Base-by-base conservation (phyloP, 352 stramenopile genomes). In the Aphanomyces astaci region DNA sequence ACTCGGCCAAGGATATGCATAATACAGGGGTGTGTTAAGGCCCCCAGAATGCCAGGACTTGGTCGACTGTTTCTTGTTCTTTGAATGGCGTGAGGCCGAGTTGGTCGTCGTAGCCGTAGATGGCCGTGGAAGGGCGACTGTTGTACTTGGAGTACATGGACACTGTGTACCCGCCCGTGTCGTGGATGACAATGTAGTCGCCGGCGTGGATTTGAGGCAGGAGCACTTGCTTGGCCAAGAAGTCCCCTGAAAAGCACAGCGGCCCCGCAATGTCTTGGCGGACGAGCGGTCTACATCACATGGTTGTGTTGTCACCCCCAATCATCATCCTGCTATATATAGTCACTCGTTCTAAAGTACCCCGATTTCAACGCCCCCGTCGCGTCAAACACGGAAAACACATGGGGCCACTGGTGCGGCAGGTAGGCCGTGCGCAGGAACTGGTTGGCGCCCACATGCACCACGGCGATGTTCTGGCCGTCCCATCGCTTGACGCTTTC, bases 231-330 rank as follows among this genome's bases (percentile, higher is more conserved):
- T 87, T 87, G 31, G 80, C 87, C 11, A 98, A 66, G 54, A 97
- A 88, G 66, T 98, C 92, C 2, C 92, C 92, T 10, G 87, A 91
- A 62, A 98, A 98, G 71, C 92, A 98, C 9, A 98, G 80, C 24
- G 92, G 92, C 0, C 92, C 92, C 0, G 89, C 92, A 49, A 98
- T 88, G 56, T 97, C 85, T 63, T 94, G 84, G 63, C 71, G 76
- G 4, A 90, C 39, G 52, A 84, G 86, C 36, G 52, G 27, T n/a
- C 60, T 68, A 48, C 39, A 43, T 24, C 24, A 15, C 24, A 73
- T 28, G 4, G 5, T 36, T 1, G n/a, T 31, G n/a, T n/a, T n/a
- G n/a, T n/a, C n/a, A n/a, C n/a, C n/a, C n/a, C n/a, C n/a, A n/a
- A n/a, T n/a, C n/a, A n/a, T n/a, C n/a, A n/a, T n/a, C n/a, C n/a